Evolutionary conservation across 208 protist species (phyloP), one percentile per base, ranked within the genome.

Genomic region (Leishmania mexicana): DNA sequence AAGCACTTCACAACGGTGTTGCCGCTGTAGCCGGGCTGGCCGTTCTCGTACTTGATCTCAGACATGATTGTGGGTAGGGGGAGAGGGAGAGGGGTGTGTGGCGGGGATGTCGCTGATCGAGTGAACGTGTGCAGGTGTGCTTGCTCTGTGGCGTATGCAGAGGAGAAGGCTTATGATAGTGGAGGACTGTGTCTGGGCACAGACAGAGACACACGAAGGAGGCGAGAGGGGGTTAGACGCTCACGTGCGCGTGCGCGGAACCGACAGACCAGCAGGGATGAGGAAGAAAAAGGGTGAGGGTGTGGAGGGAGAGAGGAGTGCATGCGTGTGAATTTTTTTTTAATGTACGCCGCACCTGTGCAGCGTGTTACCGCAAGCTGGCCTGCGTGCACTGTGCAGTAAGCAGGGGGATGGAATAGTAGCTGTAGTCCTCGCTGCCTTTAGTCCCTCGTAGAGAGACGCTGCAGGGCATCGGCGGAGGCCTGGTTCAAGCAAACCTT

Each of bases 1-100:
- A 96, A 96, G 87, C 91, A 95, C 84, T 95, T 95, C 45, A 92
- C 72, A 17, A 94, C 83, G 35, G 78, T 87, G 80, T 90, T 80
- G 62, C 87, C 91, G 40, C 62, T 85, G 83, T 90, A 94, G 65
- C 85, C 78, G 57, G 92, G 92, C 72, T 84, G 64, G 78, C 89
- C 89, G 87, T 96, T 94, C 84, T 93, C 92, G 79, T 81, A 88
- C 80, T 89, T 91, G 60, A 90, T 83, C 51, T 89, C 88, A 49
- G 86, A 85, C 88, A 92, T 94, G 81, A 75, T 53, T 51, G 54
- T 51, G 51, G 71, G 19, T 31, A 15, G 40, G 10, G 10, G 35
- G 38, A 13, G 31, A 68, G 53, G 3, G 83, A 57, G 10, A n/a
- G 57, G 62, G 24, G 40, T 7, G 31, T 75, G 73, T 45, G 17